Evolutionary conservation across 192 early-diverging fungal species (phyloP), one percentile per base, ranked within the genome.

Genomic region (Umbelopsis ramanniana): DNA sequence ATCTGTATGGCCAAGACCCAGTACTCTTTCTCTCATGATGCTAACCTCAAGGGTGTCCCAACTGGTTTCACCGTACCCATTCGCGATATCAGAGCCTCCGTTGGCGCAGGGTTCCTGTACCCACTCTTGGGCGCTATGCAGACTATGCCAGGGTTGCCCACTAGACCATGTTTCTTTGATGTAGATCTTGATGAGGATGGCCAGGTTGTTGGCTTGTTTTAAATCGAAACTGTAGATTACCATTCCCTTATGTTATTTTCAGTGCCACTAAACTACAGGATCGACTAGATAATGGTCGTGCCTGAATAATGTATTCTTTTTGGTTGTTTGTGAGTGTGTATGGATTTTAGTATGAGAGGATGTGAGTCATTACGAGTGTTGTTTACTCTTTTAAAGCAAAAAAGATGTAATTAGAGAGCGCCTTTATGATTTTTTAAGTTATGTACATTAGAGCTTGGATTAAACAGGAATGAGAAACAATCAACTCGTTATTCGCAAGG

Each of bases 1-100:
- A 93, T 99, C 40, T 99, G 97, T 82, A 99, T 99, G 97, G 97
- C 97, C 46, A 99, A 99, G 86, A 99, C 97, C 6, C 97, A 99
- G 77, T 86, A 95, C 72, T 92, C 89, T 54, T 86, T 99, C 70
- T 96, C 95, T 26, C 95, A 96, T 50, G 92, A 98, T 72, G 94
- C 97, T 1, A 91, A 88, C 45, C 85, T 95, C 55, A 99, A 99
- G 86, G 89, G 91, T 66, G 96, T 93, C 0, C 97, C 97, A 9
- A 93, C 92, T 40, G 92, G 93, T 12, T 99, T 99, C 74, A 90
- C 86, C 46, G 88, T 98, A 48, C 96, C 96, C 12, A 89, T 99
- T 60, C 92, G 97, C 47, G 97, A 99, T 72, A 93, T 99, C 70
- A 89, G 96, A 35, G 95, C 95, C 15, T 93, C 92, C 7, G 95